These are phyloP conservation scores for Mortierella sp. DNA, from an alignment of 371 early-diverging fungal genomes.

Conservation along the genomic window DNA sequence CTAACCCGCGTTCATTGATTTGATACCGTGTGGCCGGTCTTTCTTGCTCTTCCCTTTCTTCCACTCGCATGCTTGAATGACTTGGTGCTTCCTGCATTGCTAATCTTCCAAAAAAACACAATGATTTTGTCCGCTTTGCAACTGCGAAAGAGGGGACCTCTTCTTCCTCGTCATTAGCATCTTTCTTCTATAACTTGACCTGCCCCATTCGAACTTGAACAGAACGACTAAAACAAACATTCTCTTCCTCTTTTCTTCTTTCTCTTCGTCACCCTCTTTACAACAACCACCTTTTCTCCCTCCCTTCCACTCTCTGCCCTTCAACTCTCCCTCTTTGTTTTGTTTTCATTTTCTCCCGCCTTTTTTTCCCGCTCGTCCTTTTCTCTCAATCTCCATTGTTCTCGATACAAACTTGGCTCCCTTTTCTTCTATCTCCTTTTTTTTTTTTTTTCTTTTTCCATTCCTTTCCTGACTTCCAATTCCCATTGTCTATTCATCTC, in stretches of 20 bases:
- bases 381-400: background rate
- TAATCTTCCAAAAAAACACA: slow-evolving; percentile 1
- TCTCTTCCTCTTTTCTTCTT: background rate
- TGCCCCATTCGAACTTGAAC: slow-evolving; percentile 9
- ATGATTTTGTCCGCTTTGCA: background rate
- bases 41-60: background rate
- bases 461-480: background rate
- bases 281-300: background rate
- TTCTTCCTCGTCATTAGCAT: background rate
- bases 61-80: background rate
- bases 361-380: background rate
- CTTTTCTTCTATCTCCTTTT: background rate
- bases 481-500: background rate
- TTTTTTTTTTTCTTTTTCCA: too few relatives aligned
- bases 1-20: background rate
- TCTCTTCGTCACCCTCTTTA: background rate
- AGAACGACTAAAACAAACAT: slow-evolving; percentile 1
- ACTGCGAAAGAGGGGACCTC: background rate
- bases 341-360: background rate
- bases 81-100: background rate
- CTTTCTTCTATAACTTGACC: background rate
- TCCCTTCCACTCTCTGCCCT: background rate
- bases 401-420: slow-evolving; percentile 1
- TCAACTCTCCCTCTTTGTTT: background rate
- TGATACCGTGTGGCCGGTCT: background rate